These are phyloP conservation scores for Coprinellus aureogranulatus DNA, from an alignment of 768 basidiomycete species.

Conservation along the genomic window DNA sequence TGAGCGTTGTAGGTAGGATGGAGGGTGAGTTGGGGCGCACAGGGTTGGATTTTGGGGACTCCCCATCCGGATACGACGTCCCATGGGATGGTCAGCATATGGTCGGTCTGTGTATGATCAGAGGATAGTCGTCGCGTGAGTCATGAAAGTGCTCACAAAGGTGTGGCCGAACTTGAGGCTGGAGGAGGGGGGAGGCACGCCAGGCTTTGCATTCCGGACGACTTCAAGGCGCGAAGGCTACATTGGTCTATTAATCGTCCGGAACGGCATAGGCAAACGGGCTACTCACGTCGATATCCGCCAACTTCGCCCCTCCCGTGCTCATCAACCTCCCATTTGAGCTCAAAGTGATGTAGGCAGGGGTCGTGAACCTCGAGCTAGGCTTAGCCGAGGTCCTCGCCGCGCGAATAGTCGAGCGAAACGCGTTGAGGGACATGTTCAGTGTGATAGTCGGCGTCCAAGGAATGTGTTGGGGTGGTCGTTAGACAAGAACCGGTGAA, in stretches of 20 bases:
- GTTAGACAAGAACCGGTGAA: background rate
- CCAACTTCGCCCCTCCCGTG: conserved; percentile 13
- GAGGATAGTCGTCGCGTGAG: background rate
- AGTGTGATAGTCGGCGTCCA: background rate
- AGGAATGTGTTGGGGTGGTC: background rate
- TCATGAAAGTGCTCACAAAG: conserved; percentile 53
- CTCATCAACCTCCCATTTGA: background rate
- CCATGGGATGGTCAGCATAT: conserved; percentile 86
- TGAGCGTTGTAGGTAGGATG: conserved; percentile 7
- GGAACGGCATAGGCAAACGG: background rate
- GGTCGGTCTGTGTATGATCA: conserved; percentile 58
- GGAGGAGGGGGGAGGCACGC: conserved; percentile 60
- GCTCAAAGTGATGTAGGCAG: background rate
- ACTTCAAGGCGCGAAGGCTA: conserved; percentile 57
- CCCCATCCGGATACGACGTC: conserved; percentile 73
- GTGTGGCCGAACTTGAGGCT: conserved; percentile 81
- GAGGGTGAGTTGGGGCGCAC: conserved; percentile 43
- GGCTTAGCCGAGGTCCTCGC: background rate
- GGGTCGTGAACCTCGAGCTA: background rate
- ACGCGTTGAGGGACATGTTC: background rate
- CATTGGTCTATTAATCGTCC: background rate
- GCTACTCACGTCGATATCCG: conserved; percentile 35
- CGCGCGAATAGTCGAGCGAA: background rate
- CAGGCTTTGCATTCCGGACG: conserved; percentile 48
- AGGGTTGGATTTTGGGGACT: conserved; percentile 77